These are phyloP conservation scores for Tetracladium setigerum DNA, from an alignment of 495 filamentous ascomycete species.

Conservation along the genomic window DNA sequence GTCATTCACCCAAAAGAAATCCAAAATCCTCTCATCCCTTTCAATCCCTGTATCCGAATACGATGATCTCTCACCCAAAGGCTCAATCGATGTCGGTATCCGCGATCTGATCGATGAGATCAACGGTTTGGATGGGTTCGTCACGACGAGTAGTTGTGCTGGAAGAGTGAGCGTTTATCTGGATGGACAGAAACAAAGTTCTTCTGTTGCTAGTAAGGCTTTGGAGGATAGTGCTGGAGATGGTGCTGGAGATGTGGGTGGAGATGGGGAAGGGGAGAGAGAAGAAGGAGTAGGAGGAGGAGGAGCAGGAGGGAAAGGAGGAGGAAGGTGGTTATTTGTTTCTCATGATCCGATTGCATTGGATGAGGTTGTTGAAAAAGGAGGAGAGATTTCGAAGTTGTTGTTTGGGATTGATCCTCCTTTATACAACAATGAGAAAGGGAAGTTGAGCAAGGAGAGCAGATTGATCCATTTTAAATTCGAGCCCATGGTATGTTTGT, in stretches of 20 bases:
- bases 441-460: conserved; percentile 15
- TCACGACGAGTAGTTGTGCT: conserved; percentile 88
- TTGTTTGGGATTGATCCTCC: conserved; percentile 14
- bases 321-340: conserved; percentile 77
- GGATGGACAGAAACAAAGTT: conserved; percentile 56
- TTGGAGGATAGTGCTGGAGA: not conserved
- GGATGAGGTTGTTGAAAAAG: conserved; percentile 13
- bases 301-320: conserved; percentile 69
- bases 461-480: conserved; percentile 85
- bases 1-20: conserved; percentile 53
- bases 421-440: not conserved
- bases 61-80: conserved; percentile 77
- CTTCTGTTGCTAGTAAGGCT: not conserved
- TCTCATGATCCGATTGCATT: conserved; percentile 62
- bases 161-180: conserved; percentile 79
- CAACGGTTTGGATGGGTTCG: conserved; percentile 63
- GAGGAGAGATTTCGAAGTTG: not conserved
- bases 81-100: conserved; percentile 70
- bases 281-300: conserved; percentile 3
- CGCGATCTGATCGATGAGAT: conserved; percentile 66
- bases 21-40: conserved; percentile 56
- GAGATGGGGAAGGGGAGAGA: conserved; percentile 13
- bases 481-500: conserved; percentile 73
- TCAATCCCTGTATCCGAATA: conserved; percentile 57
- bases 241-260: conserved; percentile 6